phyloP scores from a whole-genome alignment of 2,329 filamentous ascomycete genomes.

The Ceratocystiopsis sp. region DNA sequence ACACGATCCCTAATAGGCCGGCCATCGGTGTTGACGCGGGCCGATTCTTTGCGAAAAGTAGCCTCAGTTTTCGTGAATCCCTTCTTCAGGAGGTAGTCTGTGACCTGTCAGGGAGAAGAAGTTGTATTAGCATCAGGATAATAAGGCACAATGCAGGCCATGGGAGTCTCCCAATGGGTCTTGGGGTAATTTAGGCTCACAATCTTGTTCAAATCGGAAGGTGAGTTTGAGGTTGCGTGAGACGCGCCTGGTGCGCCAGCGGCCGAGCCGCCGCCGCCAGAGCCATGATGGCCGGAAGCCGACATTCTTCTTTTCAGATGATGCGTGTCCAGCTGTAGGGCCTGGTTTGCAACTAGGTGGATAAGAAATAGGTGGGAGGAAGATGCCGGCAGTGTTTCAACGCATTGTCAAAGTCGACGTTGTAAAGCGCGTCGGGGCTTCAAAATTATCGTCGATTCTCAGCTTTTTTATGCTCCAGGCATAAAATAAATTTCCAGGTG shows the following conservation, averaged over 20 bases:
- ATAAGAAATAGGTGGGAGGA: too few relatives aligned
- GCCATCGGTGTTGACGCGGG: conserved; percentile 65
- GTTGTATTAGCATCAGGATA: too few relatives aligned
- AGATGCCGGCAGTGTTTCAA: too few relatives aligned
- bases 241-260: conserved; percentile 6
- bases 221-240: conserved; percentile 22
- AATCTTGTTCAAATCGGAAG: conserved; percentile 86
- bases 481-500: too few relatives aligned
- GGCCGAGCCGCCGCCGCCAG: conserved; percentile 8
- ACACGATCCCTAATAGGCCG: conserved; percentile 49
- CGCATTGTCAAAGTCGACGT: too few relatives aligned
- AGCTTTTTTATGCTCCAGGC: too few relatives aligned
- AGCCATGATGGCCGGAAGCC: conserved; percentile 7
- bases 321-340: too few relatives aligned
- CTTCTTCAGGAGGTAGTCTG: conserved; percentile 90
- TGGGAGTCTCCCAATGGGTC: neutral
- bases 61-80: conserved; percentile 88
- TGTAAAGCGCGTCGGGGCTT: too few relatives aligned
- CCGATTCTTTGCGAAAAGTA: conserved; percentile 79
- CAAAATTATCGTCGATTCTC: too few relatives aligned
- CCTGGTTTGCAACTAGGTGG: too few relatives aligned
- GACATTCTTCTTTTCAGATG: conserved; percentile 4
- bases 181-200: conserved; percentile 24
- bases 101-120: conserved; percentile 33
- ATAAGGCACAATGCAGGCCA: too few relatives aligned